Evolutionary conservation across 1,284 basidiomycete genomes (phyloP), one percentile per base, ranked within the genome.

Genomic region (Ganoderma sinense): DNA sequence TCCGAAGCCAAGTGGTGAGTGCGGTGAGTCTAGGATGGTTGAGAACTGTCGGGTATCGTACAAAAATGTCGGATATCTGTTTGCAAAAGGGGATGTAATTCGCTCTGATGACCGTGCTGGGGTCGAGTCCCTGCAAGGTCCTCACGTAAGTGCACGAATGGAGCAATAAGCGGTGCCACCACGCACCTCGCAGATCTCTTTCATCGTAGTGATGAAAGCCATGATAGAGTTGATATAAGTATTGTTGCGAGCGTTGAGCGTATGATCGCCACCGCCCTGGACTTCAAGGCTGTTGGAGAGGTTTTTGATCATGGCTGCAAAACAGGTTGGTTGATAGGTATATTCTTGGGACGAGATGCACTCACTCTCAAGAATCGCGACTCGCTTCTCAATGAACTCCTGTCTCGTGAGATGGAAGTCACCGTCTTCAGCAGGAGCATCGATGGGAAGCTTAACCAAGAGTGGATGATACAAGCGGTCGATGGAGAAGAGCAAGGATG

Each of bases 401-500:
- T 60, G 62, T 56, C 68, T 69, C 7, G 77, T 70, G 20, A 82
- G 58, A 31, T 75, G 68, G 68, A 73, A 78, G 65, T 77, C 71
- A 16, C 61, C 70, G 18, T 70, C 62, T 2, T 53, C 70, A 1
- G 64, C 58, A 2, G 71, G 67, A 8, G 20, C 48, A 13, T 70
- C 69, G 33, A 71, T 72, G 7, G 80, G 77, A 20, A 84, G 69
- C 26, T 73, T 80, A 16, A 72, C 80, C 51, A 92, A 78, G 18
- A 91, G 80, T 1, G 86, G 84, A 75, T 91, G 88, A 14, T 81
- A 85, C 51, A 86, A 76, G 26, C 84, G 82, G 71, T 89, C 89
- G 33, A 89, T 80, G 1, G 86, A 85, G 29, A 91, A 80, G 20
- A 92, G 75, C 36, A 84, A 72, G 1, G 86, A 81, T 8, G 87